Conservation (phyloP, 331 rosid genomes). For the Rhamnella rubrinervis region DNA sequence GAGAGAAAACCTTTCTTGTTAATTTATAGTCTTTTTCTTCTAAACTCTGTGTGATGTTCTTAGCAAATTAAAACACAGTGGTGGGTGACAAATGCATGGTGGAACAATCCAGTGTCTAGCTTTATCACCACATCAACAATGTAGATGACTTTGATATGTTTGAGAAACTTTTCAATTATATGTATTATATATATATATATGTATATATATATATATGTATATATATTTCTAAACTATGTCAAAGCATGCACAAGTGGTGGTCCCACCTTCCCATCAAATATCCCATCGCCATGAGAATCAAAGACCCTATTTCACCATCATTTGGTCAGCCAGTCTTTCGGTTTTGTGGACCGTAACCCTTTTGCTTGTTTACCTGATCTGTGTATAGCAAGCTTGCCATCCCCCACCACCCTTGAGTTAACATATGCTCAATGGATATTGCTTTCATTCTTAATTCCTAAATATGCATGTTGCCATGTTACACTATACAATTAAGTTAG, state of each 20-base stretch:
- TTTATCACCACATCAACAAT: constrained; percentile 41
- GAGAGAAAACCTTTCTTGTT: background rate
- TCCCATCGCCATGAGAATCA: constrained; percentile 29
- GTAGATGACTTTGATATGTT: constrained; percentile 35
- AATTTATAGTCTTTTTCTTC: background rate
- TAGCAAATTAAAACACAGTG: background rate
- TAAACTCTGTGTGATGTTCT: too few relatives aligned
- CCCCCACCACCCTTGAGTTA: background rate
- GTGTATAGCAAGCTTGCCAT: background rate
- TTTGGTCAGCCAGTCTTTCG: constrained; percentile 13
- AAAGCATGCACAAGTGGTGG: constrained; percentile 39
- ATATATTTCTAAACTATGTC: background rate
- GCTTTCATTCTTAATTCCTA: too few relatives aligned
- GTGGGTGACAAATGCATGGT: constrained; percentile 43
- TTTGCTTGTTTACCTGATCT: background rate
- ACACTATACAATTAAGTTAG: too few relatives aligned
- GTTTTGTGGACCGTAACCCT: constrained; percentile 11
- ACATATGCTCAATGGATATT: too few relatives aligned
- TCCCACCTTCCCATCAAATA: constrained; percentile 24
- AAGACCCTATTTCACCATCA: constrained; percentile 32
- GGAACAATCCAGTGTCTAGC: constrained; percentile 62
- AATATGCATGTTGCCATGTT: too few relatives aligned
- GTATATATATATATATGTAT: constrained; percentile 1
- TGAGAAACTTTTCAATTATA: constrained; percentile 13
- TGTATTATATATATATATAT: background rate